Conservation (phyloP, 305 asterid genomes). For the Rubia balearica region DNA sequence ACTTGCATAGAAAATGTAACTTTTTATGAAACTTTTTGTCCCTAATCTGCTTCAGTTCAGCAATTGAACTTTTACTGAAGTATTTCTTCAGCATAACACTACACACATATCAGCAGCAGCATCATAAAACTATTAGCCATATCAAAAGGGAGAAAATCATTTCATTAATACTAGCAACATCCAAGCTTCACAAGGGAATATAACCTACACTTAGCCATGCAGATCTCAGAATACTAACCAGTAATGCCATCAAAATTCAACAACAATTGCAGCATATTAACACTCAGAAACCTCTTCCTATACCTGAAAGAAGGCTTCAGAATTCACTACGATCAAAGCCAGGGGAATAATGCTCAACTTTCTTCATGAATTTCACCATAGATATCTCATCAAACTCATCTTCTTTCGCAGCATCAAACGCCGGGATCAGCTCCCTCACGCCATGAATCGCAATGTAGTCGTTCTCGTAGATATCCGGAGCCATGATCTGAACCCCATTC, state of each 20-base stretch:
- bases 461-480: conserved; percentile 51
- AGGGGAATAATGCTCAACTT: conserved; percentile 13
- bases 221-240: neutral
- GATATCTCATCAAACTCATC: conserved; percentile 24
- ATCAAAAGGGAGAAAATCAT: neutral
- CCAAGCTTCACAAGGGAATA: neutral
- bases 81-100: too few species aligned
- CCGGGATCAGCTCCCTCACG: conserved; percentile 38
- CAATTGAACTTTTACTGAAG: too few species aligned
- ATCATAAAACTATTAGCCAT: neutral
- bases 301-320: conserved; percentile 5
- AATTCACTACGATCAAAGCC: conserved; percentile 26
- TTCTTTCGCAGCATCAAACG: conserved; percentile 36
- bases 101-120: too few species aligned
- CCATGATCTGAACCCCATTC: conserved; percentile 51
- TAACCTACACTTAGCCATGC: neutral
- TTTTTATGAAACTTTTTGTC: neutral
- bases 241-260: neutral
- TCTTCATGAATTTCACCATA: conserved; percentile 9
- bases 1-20: neutral
- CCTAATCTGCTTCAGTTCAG: neutral
- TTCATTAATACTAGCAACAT: neutral
- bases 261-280: neutral
- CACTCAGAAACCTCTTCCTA: neutral
- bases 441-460: conserved; percentile 69